Percentiles rank a stretch among this genome's conserved stretches.
Evolutionary conservation across 75 land plant species (phyloP).

Genomic region (Pseudotsuga menziesii): DNA sequence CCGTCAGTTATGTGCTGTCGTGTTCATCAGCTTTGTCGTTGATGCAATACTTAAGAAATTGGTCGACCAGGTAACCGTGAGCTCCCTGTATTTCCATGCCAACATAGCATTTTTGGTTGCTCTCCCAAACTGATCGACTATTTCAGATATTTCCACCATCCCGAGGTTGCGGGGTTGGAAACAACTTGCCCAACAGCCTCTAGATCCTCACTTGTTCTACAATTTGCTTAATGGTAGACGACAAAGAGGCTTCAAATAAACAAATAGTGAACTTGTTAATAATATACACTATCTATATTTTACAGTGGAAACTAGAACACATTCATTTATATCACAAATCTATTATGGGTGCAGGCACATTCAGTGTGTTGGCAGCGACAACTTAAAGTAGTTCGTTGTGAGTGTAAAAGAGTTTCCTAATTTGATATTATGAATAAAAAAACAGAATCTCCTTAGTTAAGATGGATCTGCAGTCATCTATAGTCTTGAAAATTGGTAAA

Average conservation of each 20-base stretch:
- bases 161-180: slow-evolving; percentile 39
- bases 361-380: too few relatives aligned
- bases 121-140: slow-evolving; percentile 42
- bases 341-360: too few relatives aligned
- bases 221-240: slow-evolving; percentile 6
- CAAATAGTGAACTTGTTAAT: slow-evolving; percentile 48
- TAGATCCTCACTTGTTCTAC: neutral
- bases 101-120: slow-evolving; percentile 46
- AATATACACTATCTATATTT: slow-evolving; percentile 15
- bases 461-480: too few relatives aligned
- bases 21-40: slow-evolving; percentile 59
- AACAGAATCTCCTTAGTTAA: too few relatives aligned
- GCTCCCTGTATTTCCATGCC: slow-evolving; percentile 84
- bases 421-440: too few relatives aligned
- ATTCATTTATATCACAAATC: too few relatives aligned
- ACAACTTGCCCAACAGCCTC: slow-evolving; percentile 27
- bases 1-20: too few relatives aligned
- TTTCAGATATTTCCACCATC: slow-evolving; percentile 34
- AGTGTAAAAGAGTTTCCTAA: too few relatives aligned
- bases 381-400: too few relatives aligned
- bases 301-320: too few relatives aligned
- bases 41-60: slow-evolving; percentile 86
- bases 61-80: slow-evolving; percentile 85
- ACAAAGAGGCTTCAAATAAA: slow-evolving; percentile 19
- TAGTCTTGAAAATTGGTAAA: too few relatives aligned